These are phyloP conservation scores for Monosporozyma aerobia DNA, from an alignment of 805 yeast species.

Conservation along the genomic window DNA sequence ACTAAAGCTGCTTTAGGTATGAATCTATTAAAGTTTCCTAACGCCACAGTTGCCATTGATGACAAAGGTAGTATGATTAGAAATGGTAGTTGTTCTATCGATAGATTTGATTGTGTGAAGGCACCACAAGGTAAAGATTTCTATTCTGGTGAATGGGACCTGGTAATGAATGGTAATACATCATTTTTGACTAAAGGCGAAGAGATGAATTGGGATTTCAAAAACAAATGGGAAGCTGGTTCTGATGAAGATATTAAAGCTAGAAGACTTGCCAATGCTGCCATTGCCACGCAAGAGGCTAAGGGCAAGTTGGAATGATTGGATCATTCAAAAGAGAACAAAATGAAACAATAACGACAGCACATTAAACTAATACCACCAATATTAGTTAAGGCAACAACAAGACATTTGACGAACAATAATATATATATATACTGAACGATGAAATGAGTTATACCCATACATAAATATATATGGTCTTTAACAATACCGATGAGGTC, in stretches of 20 bases:
- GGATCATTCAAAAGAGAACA: not conserved
- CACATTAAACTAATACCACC: not conserved
- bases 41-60: constrained; percentile 46
- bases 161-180: constrained; percentile 64
- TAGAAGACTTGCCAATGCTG: constrained; percentile 26
- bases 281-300: constrained; percentile 2
- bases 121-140: constrained; percentile 8
- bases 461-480: not conserved
- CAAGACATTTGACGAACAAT: not conserved
- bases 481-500: not conserved
- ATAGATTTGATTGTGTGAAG: constrained; percentile 39
- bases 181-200: constrained; percentile 69
- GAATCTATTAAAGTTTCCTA: constrained; percentile 49
- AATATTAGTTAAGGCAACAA: not conserved
- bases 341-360: not conserved
- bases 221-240: constrained; percentile 73
- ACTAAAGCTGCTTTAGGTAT: constrained; percentile 83
- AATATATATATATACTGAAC: too few relatives aligned
- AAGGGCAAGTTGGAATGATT: constrained; percentile 3
- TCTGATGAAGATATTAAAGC: constrained; percentile 74
- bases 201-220: constrained; percentile 93
- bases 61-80: constrained; percentile 42
- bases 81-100: constrained; percentile 82
- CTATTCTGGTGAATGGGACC: constrained; percentile 42
- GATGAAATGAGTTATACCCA: too few relatives aligned